Conservation (phyloP, 768 basidiomycete genomes). For the Lactarius hengduanensis region DNA sequence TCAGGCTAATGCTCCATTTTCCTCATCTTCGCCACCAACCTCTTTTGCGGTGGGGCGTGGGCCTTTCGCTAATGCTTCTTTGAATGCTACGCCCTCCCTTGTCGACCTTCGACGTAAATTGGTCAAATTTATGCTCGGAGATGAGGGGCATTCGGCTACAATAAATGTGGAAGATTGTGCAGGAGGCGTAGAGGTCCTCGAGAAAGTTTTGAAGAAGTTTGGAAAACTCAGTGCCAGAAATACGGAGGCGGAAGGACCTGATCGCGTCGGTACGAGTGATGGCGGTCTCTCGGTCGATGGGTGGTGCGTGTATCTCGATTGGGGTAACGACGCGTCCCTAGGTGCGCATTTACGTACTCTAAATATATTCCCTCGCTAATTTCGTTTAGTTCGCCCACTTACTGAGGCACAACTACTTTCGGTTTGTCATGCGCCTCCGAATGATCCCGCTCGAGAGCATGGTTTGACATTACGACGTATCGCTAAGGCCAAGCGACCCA, state of each 20-base stretch:
- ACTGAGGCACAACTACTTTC: conserved; percentile 78
- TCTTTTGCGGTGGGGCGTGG: conserved; percentile 60
- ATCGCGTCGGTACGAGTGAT: conserved; percentile 65
- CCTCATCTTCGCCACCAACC: conserved; percentile 30
- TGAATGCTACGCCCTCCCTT: conserved; percentile 50
- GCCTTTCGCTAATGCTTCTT: conserved; percentile 50
- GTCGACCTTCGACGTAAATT: conserved; percentile 81
- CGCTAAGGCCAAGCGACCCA: conserved; percentile 41
- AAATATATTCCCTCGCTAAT: conserved; percentile 11
- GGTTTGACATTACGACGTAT: conserved; percentile 72
- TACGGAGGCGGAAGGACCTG: conserved; percentile 45
- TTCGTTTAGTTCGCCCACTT: conserved; percentile 61
- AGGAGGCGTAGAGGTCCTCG: conserved; percentile 83
- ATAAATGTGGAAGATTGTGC: conserved; percentile 80
- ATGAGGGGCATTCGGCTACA: conserved; percentile 69
- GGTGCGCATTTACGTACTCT: conserved; percentile 41
- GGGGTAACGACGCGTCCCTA: conserved; percentile 48
- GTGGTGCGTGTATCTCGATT: conserved; percentile 81
- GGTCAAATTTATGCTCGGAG: conserved; percentile 85
- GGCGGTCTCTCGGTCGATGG: conserved; percentile 82
- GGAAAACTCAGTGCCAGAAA: conserved; percentile 56
- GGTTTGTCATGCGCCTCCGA: conserved; percentile 78
- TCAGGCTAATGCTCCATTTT: conserved; percentile 49
- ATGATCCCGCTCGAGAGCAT: conserved; percentile 75
- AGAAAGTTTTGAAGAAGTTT: conserved; percentile 88